Evolutionary conservation across 371 early-diverging fungal genomes (phyloP).

Genomic region (Capillidium heterosporum): DNA sequence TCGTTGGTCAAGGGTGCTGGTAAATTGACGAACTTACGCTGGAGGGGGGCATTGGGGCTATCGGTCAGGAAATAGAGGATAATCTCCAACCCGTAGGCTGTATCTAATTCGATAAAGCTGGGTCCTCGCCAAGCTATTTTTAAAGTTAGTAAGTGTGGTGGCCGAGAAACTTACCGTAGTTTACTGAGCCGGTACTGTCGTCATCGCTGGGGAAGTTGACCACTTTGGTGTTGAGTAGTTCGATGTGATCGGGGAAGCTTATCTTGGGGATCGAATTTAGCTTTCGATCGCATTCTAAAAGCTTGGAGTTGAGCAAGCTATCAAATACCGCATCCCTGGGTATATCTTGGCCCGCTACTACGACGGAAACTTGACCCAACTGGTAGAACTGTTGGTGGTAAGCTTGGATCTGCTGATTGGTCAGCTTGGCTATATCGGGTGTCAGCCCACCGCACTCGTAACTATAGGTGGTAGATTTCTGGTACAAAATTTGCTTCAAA

Average conservation of each 20-base stretch:
- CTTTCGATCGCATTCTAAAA: slow-evolving; percentile 13
- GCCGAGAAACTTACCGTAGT: slow-evolving; percentile 14
- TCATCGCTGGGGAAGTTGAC: slow-evolving; percentile 31
- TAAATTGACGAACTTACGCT: slow-evolving; percentile 37
- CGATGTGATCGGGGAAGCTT: slow-evolving; percentile 14
- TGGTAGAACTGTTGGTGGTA: slow-evolving; percentile 49
- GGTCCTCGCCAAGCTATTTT: slow-evolving; percentile 37
- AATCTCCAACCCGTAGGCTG: slow-evolving; percentile 33
- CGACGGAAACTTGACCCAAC: slow-evolving; percentile 33
- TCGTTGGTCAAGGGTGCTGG: slow-evolving; percentile 30
- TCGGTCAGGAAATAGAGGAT: slow-evolving; percentile 35
- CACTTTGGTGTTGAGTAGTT: slow-evolving; percentile 13
- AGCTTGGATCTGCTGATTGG: slow-evolving; percentile 38
- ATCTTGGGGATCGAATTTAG: slow-evolving; percentile 21
- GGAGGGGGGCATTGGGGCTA: slow-evolving; percentile 29
- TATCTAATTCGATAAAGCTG: slow-evolving; percentile 20
- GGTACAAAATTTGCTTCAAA: slow-evolving; percentile 26
- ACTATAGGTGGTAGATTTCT: slow-evolving; percentile 28
- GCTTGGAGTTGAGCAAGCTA: slow-evolving; percentile 8
- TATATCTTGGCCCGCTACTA: slow-evolving; percentile 33
- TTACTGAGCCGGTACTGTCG: slow-evolving; percentile 33
- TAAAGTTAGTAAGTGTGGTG: neutral
- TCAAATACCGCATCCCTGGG: slow-evolving; percentile 19
- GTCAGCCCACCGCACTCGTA: slow-evolving; percentile 58
- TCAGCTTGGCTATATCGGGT: slow-evolving; percentile 36